These are phyloP conservation scores for Cynanchum wilfordii DNA, from an alignment of 257 asterid species.

Conservation along the genomic window DNA sequence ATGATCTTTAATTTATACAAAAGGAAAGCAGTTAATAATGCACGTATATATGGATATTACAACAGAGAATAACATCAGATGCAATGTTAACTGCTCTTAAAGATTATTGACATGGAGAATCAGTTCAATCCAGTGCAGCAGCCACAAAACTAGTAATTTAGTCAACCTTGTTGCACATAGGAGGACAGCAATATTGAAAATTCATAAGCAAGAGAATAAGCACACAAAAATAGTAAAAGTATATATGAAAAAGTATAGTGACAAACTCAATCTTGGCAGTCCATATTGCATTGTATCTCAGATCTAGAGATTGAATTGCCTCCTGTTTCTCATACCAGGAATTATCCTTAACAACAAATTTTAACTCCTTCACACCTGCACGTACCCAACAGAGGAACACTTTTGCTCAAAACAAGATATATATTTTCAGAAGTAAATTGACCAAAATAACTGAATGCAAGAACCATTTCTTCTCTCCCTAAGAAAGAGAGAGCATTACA, in stretches of 20 bases:
- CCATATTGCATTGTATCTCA: constrained; percentile 73
- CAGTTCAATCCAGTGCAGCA: neutral
- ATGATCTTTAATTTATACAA: neutral
- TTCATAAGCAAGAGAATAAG: neutral
- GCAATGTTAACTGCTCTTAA: neutral
- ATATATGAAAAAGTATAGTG: constrained; percentile 9
- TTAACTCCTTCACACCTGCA: constrained; percentile 59
- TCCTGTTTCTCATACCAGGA: constrained; percentile 62
- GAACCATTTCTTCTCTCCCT: neutral
- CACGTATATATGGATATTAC: neutral
- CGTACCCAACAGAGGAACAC: neutral
- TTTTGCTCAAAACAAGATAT: neutral
- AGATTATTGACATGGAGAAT: neutral
- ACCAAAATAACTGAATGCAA: neutral
- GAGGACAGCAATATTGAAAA: neutral
- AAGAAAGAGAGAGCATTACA: neutral
- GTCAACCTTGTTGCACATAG: neutral
- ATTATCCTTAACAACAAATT: constrained; percentile 50
- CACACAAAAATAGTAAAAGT: constrained; percentile 7
- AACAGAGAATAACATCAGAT: neutral
- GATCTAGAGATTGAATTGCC: constrained; percentile 66
- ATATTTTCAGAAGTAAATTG: neutral
- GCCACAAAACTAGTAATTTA: neutral
- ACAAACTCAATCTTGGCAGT: constrained; percentile 57
- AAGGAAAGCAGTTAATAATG: neutral